These are phyloP conservation scores for Cryptosporidium sp. DNA, from an alignment of 169 alveolate species.

Conservation along the genomic window DNA sequence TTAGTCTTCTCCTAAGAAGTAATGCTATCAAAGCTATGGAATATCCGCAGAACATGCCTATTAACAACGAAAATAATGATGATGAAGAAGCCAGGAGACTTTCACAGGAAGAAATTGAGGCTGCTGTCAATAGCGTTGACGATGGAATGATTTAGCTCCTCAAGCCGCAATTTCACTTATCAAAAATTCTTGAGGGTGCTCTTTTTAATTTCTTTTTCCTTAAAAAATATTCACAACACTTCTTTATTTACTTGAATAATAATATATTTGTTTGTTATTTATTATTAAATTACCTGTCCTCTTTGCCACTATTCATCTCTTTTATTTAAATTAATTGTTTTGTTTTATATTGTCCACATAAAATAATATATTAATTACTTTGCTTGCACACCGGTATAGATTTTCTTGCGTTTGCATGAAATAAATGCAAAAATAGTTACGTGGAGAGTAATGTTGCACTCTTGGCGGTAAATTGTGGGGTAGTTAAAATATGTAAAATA, in stretches of 20 bases:
- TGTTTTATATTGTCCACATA: slow-evolving; percentile 4
- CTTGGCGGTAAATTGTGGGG: slow-evolving; percentile 36
- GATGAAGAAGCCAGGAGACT: slow-evolving; percentile 71
- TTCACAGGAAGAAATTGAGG: slow-evolving; percentile 76
- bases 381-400: background rate
- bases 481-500: background rate
- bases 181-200: background rate
- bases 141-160: slow-evolving; percentile 61
- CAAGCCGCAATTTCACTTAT: background rate
- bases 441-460: slow-evolving; percentile 11
- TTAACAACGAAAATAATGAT: background rate
- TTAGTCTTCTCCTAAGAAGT: slow-evolving; percentile 91
- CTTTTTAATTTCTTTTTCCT: background rate
- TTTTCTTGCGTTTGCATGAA: background rate
- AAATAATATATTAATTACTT: background rate
- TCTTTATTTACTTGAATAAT: background rate
- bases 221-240: background rate
- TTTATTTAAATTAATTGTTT: background rate
- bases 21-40: slow-evolving; percentile 90
- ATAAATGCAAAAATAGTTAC: slow-evolving; percentile 11
- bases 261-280: background rate
- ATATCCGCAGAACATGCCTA: slow-evolving; percentile 18
- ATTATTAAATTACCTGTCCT: background rate
- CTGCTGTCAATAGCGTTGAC: slow-evolving; percentile 68
- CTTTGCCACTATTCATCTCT: background rate